Base-by-base conservation (phyloP, 805 yeast genomes). In the Zygoascus bituminiphila region DNA sequence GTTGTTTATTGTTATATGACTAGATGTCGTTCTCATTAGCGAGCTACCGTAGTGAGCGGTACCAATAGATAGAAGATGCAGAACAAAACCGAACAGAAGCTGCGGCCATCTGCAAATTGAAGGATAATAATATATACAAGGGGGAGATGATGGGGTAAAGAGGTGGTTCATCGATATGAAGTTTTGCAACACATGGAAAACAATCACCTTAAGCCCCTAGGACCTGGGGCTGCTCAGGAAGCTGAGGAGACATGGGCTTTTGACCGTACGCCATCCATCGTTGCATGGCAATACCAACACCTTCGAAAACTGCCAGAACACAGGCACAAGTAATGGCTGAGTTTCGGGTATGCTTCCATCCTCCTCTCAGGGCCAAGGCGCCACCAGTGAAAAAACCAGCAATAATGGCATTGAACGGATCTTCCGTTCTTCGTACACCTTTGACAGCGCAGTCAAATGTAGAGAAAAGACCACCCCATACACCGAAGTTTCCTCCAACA, bases 341-440 rank as follows among this genome's bases (percentile, higher is more conserved):
- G 69, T 88, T 91, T 71, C 97, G 78, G 45, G 95, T 85, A 67
- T 91, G 96, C 72, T 80, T 86, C 89, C 96, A 88, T 47, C 98
- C 98, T 63, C 98, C 98, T 81, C 98, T 88, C 58, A 93, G 80
- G 53, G 98, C 98, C 59, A 93, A 74, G 20, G 98, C 82, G 60
- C 98, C 98, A 76, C 98, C 98, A 41, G 95, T 89, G 74, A 87
- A 87, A 66, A 93, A 88, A 50, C 98, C 98, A 29, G 98, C 97
- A 63, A 91, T 82, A 64, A 93, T 89, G 56, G 97, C 96, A 66
- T 93, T 93, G 86, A 95, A 86, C 5, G 98, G 96, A 68, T 93
- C 98, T 69, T 93, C 98, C 74, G 97, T 87, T 69, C 88, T 85
- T 75, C 98, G 85, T 39, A 93, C 79, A 2, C 91, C 96, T 69